Percentiles rank a stretch among this genome's conserved stretches.
Conservation (phyloP, 2,329 filamentous ascomycete species). For the Claviceps monticola region DNA sequence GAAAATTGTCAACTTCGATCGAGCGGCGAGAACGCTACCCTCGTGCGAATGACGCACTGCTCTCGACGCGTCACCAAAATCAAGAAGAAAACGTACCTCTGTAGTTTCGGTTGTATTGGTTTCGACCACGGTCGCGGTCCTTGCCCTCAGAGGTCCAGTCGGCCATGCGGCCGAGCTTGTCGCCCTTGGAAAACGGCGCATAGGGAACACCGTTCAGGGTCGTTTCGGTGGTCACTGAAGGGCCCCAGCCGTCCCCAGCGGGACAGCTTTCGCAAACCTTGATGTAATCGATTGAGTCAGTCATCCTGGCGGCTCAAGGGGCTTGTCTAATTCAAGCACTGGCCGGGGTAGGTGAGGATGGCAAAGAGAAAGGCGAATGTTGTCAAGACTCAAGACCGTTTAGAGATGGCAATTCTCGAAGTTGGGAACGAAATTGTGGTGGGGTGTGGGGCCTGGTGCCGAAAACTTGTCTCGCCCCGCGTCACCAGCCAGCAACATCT, state of each 20-base stretch:
- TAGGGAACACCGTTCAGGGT: slow-evolving; percentile 92
- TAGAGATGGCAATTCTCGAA: slow-evolving; percentile 13
- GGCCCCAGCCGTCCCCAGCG: slow-evolving; percentile 75
- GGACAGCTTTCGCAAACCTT: slow-evolving; percentile 60
- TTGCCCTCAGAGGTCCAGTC: slow-evolving; percentile 94
- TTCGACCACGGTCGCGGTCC: slow-evolving; percentile 62
- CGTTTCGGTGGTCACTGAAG: slow-evolving; percentile 66
- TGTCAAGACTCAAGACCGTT: slow-evolving; percentile 4
- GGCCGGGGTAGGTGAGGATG: background rate
- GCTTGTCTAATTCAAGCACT: background rate
- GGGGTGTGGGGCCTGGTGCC: slow-evolving; percentile 22
- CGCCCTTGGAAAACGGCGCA: slow-evolving; percentile 94
- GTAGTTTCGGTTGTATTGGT: slow-evolving; percentile 86
- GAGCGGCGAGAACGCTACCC: background rate
- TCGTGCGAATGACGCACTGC: background rate
- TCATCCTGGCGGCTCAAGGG: slow-evolving; percentile 21
- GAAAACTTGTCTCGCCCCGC: slow-evolving; percentile 18
- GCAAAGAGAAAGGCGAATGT: background rate
- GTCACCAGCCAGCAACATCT: slow-evolving; percentile 2
- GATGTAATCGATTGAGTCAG: slow-evolving; percentile 41
- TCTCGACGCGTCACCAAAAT: background rate
- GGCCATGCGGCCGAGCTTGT: slow-evolving; percentile 97
- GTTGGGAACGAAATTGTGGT: slow-evolving; percentile 26
- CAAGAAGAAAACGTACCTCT: slow-evolving; percentile 46
- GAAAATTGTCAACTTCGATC: background rate